Evolutionary conservation across 2,329 filamentous ascomycete genomes (phyloP).

Genomic region (Phialophora expanda): DNA sequence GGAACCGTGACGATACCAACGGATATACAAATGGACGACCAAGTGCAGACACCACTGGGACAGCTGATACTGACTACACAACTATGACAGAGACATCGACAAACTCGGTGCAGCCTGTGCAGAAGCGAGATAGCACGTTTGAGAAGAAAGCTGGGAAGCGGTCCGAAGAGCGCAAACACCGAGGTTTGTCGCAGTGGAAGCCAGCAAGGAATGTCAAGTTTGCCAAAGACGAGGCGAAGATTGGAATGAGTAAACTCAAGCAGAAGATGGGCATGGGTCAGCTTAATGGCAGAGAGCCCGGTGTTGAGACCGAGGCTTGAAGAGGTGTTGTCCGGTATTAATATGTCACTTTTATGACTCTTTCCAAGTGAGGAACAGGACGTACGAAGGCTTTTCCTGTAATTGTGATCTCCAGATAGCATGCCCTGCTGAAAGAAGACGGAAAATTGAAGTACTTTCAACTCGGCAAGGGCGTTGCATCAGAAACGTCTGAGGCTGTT

Average conservation of each 20-base stretch:
- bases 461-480: not conserved
- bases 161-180: constrained; percentile 77
- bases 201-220: constrained; percentile 85
- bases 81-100: constrained; percentile 34
- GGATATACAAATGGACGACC: constrained; percentile 28
- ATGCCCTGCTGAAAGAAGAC: not conserved
- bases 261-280: constrained; percentile 70
- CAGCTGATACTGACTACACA: constrained; percentile 44
- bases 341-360: not conserved
- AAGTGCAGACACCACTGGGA: constrained; percentile 51
- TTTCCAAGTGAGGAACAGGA: not conserved
- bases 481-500: not conserved
- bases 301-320: constrained; percentile 75
- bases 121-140: constrained; percentile 36
- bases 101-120: constrained; percentile 28
- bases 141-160: constrained; percentile 49
- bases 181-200: constrained; percentile 94
- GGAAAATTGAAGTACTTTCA: not conserved
- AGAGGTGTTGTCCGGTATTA: not conserved
- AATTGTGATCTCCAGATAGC: not conserved
- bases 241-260: constrained; percentile 74
- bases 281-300: constrained; percentile 80
- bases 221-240: constrained; percentile 84
- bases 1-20: constrained; percentile 33
- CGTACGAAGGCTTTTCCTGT: not conserved